A percentile compares a stretch with the other conserved stretches of the same genome.
phyloP scores from a whole-genome alignment of 768 basidiomycete genomes.

The Rhodotorula kratochvilovae region DNA sequence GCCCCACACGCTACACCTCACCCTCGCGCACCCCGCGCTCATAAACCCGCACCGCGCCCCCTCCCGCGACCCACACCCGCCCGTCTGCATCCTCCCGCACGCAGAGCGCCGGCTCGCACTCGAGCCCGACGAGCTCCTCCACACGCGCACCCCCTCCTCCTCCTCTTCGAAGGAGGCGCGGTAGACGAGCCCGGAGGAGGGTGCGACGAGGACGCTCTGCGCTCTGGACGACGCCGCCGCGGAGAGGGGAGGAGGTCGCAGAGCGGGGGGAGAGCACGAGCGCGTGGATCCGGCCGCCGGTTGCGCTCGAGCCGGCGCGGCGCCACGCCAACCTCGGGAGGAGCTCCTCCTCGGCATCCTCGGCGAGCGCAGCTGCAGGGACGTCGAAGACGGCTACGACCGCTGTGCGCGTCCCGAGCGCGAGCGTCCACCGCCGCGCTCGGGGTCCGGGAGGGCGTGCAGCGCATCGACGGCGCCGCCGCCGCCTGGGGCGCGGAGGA shows the following conservation, averaged over 20 bases:
- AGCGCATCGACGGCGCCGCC: not conserved
- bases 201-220: conserved; percentile 14
- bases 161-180: not conserved
- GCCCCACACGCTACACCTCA: too few relatives aligned
- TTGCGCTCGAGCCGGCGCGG: too few relatives aligned
- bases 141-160: not conserved
- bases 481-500: not conserved
- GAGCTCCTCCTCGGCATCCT: too few relatives aligned
- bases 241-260: not conserved
- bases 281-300: not conserved
- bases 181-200: conserved; percentile 30
- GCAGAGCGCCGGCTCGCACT: conserved; percentile 14
- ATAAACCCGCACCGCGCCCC: conserved; percentile 22
- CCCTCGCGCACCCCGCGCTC: not conserved
- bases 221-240: not conserved
- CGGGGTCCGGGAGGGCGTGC: not conserved
- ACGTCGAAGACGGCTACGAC: not conserved
- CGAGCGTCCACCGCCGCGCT: not conserved
- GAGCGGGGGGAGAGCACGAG: not conserved
- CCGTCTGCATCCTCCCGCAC: not conserved
- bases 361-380: too few relatives aligned
- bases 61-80: conserved; percentile 13
- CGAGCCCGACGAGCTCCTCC: conserved; percentile 30
- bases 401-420: not conserved
- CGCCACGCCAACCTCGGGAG: not conserved